Evolutionary conservation across 2,329 filamentous ascomycete genomes (phyloP).

Genomic region (Trichoderma sp.): DNA sequence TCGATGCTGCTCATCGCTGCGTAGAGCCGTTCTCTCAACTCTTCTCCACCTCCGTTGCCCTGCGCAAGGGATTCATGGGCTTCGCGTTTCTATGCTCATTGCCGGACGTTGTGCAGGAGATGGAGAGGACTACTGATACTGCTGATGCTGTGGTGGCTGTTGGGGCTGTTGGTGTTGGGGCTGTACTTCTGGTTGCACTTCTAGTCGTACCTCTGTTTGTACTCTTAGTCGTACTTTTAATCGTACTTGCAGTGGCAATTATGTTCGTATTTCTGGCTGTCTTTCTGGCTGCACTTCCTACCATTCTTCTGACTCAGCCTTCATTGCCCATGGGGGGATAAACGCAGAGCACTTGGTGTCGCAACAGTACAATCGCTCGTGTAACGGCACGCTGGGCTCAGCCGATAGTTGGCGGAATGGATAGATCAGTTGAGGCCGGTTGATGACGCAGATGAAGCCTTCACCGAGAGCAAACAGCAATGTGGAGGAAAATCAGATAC

Average conservation of each 20-base stretch:
- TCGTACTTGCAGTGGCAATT: no score
- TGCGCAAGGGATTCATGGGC: no score
- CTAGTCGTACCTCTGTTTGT: no score
- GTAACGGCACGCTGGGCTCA: background rate
- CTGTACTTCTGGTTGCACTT: background rate
- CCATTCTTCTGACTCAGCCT: background rate
- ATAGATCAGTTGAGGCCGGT: conserved; percentile 28
- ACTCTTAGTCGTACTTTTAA: no score
- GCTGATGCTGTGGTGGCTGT: background rate
- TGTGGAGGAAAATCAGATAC: conserved; percentile 31
- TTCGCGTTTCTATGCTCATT: background rate
- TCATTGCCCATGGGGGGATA: conserved; percentile 25
- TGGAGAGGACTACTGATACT: background rate
- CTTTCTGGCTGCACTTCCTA: no score
- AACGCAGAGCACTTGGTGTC: conserved; percentile 29
- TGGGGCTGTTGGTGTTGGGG: background rate
- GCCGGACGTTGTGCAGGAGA: background rate
- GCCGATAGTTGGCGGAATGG: conserved; percentile 29
- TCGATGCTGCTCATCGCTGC: background rate
- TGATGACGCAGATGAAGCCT: conserved; percentile 18
- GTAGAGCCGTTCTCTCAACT: no score
- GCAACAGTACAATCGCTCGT: conserved; percentile 31
- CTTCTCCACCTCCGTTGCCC: background rate
- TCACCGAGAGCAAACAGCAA: conserved; percentile 31
- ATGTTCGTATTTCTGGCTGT: no score